Percentiles rank a stretch among this genome's conserved stretches.
phyloP scores from a whole-genome alignment of 305 asterid species.

The Ajuga reptans region DNA sequence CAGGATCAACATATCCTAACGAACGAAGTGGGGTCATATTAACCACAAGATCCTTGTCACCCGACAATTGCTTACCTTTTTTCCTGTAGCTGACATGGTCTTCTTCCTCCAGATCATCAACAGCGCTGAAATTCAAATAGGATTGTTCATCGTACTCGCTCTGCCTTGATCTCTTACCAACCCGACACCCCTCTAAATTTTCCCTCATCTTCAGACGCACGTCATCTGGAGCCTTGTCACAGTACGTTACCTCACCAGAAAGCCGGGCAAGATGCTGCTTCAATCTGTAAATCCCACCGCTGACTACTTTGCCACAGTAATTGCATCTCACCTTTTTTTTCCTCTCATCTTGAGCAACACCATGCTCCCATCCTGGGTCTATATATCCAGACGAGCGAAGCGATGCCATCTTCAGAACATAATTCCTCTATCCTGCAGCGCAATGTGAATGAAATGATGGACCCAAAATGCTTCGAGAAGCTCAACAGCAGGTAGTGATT shows the following conservation, averaged over 20 bases:
- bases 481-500: not conserved
- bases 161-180: conserved; percentile 60
- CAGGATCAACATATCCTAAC: conserved; percentile 83
- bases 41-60: conserved; percentile 57
- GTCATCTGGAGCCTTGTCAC: conserved; percentile 91
- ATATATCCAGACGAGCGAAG: conserved; percentile 64
- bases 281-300: conserved; percentile 85
- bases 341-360: conserved; percentile 81
- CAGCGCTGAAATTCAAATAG: conserved; percentile 48
- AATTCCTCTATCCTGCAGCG: conserved; percentile 23
- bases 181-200: conserved; percentile 77
- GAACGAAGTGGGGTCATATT: conserved; percentile 78
- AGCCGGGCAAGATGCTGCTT: conserved; percentile 90
- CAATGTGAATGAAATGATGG: conserved; percentile 4
- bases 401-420: conserved; percentile 53
- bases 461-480: not conserved
- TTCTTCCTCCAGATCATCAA: conserved; percentile 58
- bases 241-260: conserved; percentile 85
- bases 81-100: conserved; percentile 50
- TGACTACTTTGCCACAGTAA: conserved; percentile 86
- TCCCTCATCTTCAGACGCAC: conserved; percentile 69
- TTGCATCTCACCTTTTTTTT: conserved; percentile 88
- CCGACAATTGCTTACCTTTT: conserved; percentile 62
- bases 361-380: conserved; percentile 96
- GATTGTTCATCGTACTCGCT: conserved; percentile 64